Evolutionary conservation across 306 rosid species (phyloP).

Genomic region (Trichosanthes truncata): DNA sequence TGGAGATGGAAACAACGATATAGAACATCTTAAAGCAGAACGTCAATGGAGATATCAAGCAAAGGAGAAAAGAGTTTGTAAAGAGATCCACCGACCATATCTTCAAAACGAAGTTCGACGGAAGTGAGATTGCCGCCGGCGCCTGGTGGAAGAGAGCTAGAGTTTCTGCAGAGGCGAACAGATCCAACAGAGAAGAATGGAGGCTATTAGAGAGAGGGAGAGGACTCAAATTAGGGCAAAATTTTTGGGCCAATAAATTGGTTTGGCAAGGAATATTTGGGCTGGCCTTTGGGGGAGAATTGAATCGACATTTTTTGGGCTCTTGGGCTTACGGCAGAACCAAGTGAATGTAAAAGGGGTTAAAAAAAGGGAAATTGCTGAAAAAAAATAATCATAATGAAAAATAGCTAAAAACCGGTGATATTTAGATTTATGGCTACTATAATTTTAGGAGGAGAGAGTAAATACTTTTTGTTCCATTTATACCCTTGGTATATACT

Average conservation of each 20-base stretch:
- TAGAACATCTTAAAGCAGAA: background rate
- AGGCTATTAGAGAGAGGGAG: background rate
- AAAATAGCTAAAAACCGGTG: too few species aligned
- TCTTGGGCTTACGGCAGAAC: background rate
- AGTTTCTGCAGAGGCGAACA: background rate
- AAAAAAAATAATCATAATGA: too few species aligned
- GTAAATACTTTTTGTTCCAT: too few species aligned
- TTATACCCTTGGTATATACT: too few species aligned
- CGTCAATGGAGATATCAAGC: background rate
- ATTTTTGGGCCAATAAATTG: background rate
- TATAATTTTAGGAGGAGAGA: too few species aligned
- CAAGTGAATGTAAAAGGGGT: too few species aligned
- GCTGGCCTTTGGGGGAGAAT: background rate
- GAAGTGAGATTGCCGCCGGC: background rate
- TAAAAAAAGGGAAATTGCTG: too few species aligned
- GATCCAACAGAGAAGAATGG: too few species aligned
- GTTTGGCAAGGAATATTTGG: background rate
- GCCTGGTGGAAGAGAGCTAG: background rate
- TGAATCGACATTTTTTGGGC: background rate
- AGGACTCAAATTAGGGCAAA: background rate
- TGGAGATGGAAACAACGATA: background rate
- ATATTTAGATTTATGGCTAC: too few species aligned
- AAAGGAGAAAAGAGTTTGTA: background rate
- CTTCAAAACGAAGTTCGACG: background rate
- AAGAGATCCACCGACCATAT: background rate